Evolutionary conservation across 2,329 filamentous ascomycete species (phyloP).

Genomic region (Periconia macrospinosa): DNA sequence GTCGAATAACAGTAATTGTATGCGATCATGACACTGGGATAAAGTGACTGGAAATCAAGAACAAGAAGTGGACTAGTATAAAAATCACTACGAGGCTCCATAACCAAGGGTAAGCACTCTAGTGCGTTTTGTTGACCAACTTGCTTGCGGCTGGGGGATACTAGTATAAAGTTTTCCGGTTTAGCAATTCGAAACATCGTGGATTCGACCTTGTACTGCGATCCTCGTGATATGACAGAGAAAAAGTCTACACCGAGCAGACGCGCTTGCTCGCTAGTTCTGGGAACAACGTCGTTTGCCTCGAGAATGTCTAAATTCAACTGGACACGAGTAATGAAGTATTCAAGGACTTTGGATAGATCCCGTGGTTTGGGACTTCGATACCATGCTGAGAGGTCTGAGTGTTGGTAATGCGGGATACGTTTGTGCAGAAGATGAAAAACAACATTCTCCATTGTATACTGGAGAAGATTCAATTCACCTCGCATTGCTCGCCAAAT

Average conservation of each 20-base stretch:
- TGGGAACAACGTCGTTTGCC: constrained; percentile 81
- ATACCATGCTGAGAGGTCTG: constrained; percentile 82
- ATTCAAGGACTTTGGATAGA: constrained; percentile 72
- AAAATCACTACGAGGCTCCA: constrained; percentile 95
- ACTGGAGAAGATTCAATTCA: constrained; percentile 89
- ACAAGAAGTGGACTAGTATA: constrained; percentile 89
- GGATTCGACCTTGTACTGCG: constrained; percentile 98
- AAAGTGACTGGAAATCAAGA: constrained; percentile 93
- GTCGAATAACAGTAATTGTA: constrained; percentile 99
- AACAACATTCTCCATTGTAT: constrained; percentile 93
- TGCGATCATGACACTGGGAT: constrained; percentile 97
- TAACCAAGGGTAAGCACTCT: constrained; percentile 91
- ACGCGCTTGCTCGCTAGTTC: constrained; percentile 92
- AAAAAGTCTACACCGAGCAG: constrained; percentile 95
- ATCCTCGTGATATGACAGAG: constrained; percentile 90
- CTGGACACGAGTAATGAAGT: constrained; percentile 75
- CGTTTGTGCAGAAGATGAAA: constrained; percentile 87
- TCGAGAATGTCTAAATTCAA: constrained; percentile 91
- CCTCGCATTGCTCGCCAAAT: constrained; percentile 94
- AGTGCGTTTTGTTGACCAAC: constrained; percentile 92
- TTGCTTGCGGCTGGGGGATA: constrained; percentile 88
- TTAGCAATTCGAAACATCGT: constrained; percentile 99
- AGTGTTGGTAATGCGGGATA: constrained; percentile 83
- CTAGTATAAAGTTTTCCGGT: constrained; percentile 87
- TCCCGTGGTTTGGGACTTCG: constrained; percentile 67